These are phyloP conservation scores for Trichodelitschia bisporula DNA, from an alignment of 495 filamentous ascomycete species.

Conservation along the genomic window DNA sequence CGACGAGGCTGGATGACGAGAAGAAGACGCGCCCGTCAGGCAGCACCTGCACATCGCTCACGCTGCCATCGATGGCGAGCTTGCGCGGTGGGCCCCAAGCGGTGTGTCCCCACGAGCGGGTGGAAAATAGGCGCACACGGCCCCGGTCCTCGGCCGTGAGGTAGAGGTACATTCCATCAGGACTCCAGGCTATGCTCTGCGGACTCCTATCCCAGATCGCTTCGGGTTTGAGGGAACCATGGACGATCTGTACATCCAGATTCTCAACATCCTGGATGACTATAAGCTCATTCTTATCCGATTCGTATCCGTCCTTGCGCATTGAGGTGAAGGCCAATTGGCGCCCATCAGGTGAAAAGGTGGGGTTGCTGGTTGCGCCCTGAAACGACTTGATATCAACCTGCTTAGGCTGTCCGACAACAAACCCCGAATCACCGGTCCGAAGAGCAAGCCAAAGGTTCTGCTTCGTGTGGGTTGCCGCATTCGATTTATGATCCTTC, in stretches of 20 bases:
- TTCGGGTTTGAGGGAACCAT: constrained; percentile 11
- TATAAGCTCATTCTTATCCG: constrained; percentile 61
- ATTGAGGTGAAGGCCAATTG: constrained; percentile 44
- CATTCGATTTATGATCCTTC: constrained; percentile 55
- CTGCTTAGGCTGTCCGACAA: constrained; percentile 6
- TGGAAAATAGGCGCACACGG: constrained; percentile 4
- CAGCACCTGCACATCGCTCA: constrained; percentile 7
- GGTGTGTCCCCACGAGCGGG: too few species aligned
- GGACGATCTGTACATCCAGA: constrained; percentile 26
- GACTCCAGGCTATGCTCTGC: constrained; percentile 8
- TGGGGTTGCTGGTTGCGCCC: constrained; percentile 52
- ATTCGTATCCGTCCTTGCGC: constrained; percentile 61
- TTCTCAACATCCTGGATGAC: constrained; percentile 22
- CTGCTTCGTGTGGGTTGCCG: constrained; percentile 60
- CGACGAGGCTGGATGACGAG: constrained; percentile 14
- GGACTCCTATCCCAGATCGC: constrained; percentile 12
- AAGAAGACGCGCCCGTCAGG: constrained; percentile 12
- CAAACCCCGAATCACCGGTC: constrained; percentile 20
- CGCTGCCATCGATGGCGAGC: constrained; percentile 4
- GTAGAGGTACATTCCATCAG: constrained; percentile 5
- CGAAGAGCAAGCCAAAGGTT: constrained; percentile 53
- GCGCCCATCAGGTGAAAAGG: constrained; percentile 49
- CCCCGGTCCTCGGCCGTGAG: constrained; percentile 12
- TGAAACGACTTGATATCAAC: constrained; percentile 24
- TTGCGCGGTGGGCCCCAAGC: too few species aligned